Evolutionary conservation across 345 rosid genomes (phyloP).

Genomic region (Lumnitzera littorea): DNA sequence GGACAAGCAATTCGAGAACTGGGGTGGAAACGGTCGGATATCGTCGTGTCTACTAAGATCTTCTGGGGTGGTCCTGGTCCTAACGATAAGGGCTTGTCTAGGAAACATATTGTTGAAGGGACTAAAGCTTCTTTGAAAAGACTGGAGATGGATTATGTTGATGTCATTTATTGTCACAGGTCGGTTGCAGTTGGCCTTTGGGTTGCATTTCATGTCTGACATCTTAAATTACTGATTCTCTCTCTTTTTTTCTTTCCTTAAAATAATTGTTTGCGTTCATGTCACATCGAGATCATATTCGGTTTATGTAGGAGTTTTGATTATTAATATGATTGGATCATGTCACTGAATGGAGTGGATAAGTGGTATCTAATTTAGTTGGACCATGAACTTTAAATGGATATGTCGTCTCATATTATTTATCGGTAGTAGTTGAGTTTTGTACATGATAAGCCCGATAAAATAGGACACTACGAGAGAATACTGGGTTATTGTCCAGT

Average conservation of each 20-base stretch:
- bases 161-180: conserved; percentile 85
- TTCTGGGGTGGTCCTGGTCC: conserved; percentile 99
- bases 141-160: conserved; percentile 90
- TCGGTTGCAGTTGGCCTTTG: not conserved
- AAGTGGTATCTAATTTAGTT: not conserved
- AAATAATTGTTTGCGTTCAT: no score
- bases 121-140: conserved; percentile 87
- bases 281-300: no score
- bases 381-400: no score
- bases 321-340: conserved; percentile 12
- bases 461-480: no score
- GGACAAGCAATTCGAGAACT: conserved; percentile 94
- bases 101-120: conserved; percentile 93
- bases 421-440: no score
- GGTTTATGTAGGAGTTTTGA: no score
- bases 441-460: no score
- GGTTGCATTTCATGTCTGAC: no score
- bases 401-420: no score
- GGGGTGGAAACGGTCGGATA: conserved; percentile 91
- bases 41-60: conserved; percentile 92
- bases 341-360: conserved; percentile 33
- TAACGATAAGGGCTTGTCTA: conserved; percentile 80
- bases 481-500: no score
- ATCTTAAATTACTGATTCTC: no score
- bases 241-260: no score